phyloP scores from a whole-genome alignment of 495 filamentous ascomycete genomes.

The Penicillium turbatum region DNA sequence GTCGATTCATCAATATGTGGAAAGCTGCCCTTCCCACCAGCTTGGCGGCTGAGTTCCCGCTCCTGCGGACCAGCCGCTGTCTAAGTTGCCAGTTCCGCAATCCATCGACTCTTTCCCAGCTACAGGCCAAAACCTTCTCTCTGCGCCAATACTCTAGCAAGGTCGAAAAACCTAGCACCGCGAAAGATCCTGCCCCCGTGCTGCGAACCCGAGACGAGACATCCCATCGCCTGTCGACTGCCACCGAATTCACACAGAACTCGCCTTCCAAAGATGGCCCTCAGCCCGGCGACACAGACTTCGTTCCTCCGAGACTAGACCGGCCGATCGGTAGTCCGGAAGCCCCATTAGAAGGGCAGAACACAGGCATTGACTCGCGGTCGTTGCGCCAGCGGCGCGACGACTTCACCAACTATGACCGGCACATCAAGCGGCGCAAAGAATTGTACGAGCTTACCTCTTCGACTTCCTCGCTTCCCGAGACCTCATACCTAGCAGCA shows the following conservation, averaged over 20 bases:
- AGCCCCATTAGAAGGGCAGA: constrained; percentile 73
- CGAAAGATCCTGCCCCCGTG: not conserved
- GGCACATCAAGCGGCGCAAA: constrained; percentile 67
- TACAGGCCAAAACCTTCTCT: constrained; percentile 20
- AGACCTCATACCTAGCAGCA: not conserved
- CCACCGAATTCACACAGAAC: constrained; percentile 34
- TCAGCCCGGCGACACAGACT: constrained; percentile 51
- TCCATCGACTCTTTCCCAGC: constrained; percentile 15
- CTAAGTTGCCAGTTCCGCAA: constrained; percentile 41
- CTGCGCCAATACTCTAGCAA: constrained; percentile 34
- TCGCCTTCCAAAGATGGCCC: constrained; percentile 18
- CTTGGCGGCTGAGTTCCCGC: constrained; percentile 19
- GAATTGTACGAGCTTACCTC: constrained; percentile 53
- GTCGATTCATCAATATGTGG: constrained; percentile 32
- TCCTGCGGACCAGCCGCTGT: constrained; percentile 33
- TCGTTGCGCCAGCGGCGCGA: constrained; percentile 64
- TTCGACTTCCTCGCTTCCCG: not conserved
- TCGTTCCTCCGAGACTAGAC: constrained; percentile 63
- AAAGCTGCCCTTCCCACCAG: constrained; percentile 21
- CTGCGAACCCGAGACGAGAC: not conserved
- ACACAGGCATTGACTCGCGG: constrained; percentile 69
- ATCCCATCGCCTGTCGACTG: constrained; percentile 6
- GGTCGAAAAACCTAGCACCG: not conserved
- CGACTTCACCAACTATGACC: constrained; percentile 80
- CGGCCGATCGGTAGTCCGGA: constrained; percentile 74